Base-by-base conservation (phyloP, 495 filamentous ascomycete species). In the Haplographium delicatum region DNA sequence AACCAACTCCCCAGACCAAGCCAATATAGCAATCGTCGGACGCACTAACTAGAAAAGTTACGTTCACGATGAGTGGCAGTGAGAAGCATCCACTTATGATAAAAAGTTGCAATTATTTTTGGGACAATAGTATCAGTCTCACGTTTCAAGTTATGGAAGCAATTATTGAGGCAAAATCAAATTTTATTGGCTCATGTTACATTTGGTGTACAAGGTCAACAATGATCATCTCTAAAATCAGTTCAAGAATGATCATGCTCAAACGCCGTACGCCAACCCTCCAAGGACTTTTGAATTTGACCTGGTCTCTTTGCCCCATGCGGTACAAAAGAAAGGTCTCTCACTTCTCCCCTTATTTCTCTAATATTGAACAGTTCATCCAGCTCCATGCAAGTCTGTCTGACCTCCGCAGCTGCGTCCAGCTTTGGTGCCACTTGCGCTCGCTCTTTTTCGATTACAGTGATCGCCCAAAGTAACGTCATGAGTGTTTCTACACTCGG, bases 401-500 rank as follows among this genome's bases (percentile, higher is more conserved):
- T 50, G 47, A 49, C 50, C 28, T 58, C 60, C 35, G 47, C 42
- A 37, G 53, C 56, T 31, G 51, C 50, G 45, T 59, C 60, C 53
- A 51, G 53, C 53, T 57, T 28, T 6, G 53, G 50, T 37, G 44
- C 26, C 51, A 30, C 27, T 24, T 45, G 46, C 25, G 38, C 19
- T 48, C 38, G 48, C 33, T 62, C 53, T 30, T 42, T 52, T 27
- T 60, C 54, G 15, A 63, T 57, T 20, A 75, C 66, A 55, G 59
- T 63, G 45, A 75, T 66, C 48, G 67, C 70, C 75, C 76, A 79
- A 54, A 73, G 47, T 49, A 79, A 51, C 26, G 75, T 73, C 64
- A 77, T 68, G 49, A 79, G 61, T 58, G 66, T 63, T 64, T 77
- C 74, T 50, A 68, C 68, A 49, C 74, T 75, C 63, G 76, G 74